These are phyloP conservation scores for Candida suzukii DNA, from an alignment of 805 yeast genomes.

Conservation along the genomic window DNA sequence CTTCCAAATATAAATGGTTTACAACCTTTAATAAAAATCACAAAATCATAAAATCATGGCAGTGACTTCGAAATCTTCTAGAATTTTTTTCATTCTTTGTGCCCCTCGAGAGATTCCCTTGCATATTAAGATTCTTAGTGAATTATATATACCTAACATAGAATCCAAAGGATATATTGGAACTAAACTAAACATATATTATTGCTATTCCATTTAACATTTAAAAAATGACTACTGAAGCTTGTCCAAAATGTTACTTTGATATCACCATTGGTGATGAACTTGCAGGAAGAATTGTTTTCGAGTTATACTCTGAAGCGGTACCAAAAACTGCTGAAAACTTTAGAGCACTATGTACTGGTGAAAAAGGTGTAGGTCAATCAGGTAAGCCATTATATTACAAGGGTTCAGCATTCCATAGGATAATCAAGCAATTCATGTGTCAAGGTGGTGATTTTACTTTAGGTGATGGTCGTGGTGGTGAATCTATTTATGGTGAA, in stretches of 20 bases:
- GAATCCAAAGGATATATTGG: no score
- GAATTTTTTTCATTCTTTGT: no score
- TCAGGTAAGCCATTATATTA: constrained; percentile 63
- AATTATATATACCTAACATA: no score
- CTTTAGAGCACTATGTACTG: constrained; percentile 83
- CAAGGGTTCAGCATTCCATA: constrained; percentile 86
- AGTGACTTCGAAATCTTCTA: no score
- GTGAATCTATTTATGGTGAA: constrained; percentile 77
- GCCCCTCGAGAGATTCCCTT: no score
- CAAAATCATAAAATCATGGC: no score
- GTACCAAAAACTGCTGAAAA: constrained; percentile 89
- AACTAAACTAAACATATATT: no score
- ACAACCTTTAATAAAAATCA: no score
- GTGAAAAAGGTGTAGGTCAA: constrained; percentile 65
- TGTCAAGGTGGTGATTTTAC: constrained; percentile 94
- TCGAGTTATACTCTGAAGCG: constrained; percentile 64
- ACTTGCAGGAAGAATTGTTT: constrained; percentile 67
- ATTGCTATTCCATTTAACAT: no score
- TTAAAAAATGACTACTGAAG: constrained; percentile 5
- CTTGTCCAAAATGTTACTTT: constrained; percentile 58
- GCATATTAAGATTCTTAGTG: no score
- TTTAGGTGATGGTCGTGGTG: constrained; percentile 67
- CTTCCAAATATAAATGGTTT: no score
- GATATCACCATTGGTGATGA: constrained; percentile 72
- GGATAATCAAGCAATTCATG: constrained; percentile 87